Percentiles rank a stretch among this genome's conserved stretches.
phyloP scores from a whole-genome alignment of 129 eudicot species.

The Logfia minima region DNA sequence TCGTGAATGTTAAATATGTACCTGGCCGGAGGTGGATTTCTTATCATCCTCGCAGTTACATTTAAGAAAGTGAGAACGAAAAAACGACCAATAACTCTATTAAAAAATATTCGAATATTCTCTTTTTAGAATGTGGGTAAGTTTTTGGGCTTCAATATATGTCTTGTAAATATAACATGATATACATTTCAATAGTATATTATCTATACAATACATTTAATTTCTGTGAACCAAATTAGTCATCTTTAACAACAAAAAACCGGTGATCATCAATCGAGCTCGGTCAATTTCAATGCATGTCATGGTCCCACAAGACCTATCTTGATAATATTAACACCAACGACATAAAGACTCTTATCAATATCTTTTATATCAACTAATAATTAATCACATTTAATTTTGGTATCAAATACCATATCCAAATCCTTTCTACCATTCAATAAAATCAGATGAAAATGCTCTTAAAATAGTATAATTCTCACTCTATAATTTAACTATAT shows the following conservation, averaged over 20 bases:
- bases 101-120: not conserved
- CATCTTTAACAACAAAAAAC: not conserved
- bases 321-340: not conserved
- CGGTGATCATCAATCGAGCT: not conserved
- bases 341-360: not conserved
- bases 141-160: too few species aligned
- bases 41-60: not conserved
- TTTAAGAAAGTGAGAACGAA: not conserved
- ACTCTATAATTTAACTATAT: too few species aligned
- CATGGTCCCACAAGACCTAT: not conserved
- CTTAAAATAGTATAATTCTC: too few species aligned
- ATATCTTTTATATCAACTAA: not conserved
- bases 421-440: too few species aligned
- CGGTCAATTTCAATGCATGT: not conserved
- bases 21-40: not conserved
- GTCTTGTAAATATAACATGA: too few species aligned
- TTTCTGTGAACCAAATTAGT: not conserved
- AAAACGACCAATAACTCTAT: not conserved
- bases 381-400: not conserved
- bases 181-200: too few species aligned
- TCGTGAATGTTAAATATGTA: too few species aligned
- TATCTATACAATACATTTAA: too few species aligned
- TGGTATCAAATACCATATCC: too few species aligned
- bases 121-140: not conserved
- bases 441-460: too few species aligned